Conservation (phyloP, 108 stramenopile species). For the Parietichytrium sp. region DNA sequence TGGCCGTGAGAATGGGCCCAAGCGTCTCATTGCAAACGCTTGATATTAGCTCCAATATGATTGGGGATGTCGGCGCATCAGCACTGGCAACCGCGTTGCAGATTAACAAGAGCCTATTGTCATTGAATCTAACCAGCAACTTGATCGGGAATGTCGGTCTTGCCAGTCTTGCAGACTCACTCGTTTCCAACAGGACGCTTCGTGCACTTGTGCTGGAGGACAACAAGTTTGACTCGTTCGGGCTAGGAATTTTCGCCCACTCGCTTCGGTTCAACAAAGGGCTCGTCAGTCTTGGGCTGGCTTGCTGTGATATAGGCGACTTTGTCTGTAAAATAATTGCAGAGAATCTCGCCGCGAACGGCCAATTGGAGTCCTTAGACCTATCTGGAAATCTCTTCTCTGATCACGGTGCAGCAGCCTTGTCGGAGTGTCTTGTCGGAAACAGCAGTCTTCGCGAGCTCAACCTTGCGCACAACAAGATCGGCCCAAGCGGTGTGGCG, state of each 20-base stretch:
- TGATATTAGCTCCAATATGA: conserved; percentile 50
- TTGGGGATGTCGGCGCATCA: conserved; percentile 46
- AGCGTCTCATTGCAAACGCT: conserved; percentile 48
- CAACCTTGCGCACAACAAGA: conserved; percentile 49
- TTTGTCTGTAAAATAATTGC: conserved; percentile 46
- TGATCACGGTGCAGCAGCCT: conserved; percentile 37
- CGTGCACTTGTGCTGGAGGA: conserved; percentile 42
- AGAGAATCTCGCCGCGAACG: conserved; percentile 13
- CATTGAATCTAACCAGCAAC: conserved; percentile 39
- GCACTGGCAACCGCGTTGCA: conserved; percentile 47
- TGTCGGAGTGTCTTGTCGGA: background rate
- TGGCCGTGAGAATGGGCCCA: no score
- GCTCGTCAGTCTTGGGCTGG: conserved; percentile 42
- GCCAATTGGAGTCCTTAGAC: conserved; percentile 7
- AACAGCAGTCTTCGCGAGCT: conserved; percentile 33
- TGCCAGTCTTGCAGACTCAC: conserved; percentile 45
- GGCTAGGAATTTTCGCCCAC: conserved; percentile 45
- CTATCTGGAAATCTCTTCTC: conserved; percentile 42
- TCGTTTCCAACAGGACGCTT: conserved; percentile 44
- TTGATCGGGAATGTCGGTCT: conserved; percentile 45
- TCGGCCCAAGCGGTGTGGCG: conserved; percentile 49
- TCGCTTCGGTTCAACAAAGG: conserved; percentile 47
- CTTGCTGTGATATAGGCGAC: conserved; percentile 44
- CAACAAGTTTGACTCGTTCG: conserved; percentile 53
- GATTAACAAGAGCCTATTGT: conserved; percentile 10